A percentile compares a stretch with the other conserved stretches of the same genome.
These are phyloP conservation scores for Dalbergia cochinchinensis DNA, from an alignment of 306 rosid species.

Conservation along the genomic window DNA sequence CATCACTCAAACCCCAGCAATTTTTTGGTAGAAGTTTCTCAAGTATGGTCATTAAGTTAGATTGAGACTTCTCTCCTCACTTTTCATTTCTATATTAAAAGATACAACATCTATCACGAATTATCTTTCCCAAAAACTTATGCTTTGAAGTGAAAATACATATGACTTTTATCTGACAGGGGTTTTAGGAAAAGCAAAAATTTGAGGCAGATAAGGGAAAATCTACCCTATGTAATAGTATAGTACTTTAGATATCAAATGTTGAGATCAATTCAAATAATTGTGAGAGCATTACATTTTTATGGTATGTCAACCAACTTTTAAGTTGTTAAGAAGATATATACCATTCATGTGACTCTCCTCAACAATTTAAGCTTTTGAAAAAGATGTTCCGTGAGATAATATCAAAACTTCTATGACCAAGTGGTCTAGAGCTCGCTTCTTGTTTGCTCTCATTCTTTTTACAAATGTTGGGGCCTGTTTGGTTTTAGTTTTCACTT, in stretches of 20 bases:
- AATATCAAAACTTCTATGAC: too few species aligned
- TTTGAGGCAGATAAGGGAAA: conserved; percentile 15
- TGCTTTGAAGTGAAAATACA: background rate
- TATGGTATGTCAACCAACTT: background rate
- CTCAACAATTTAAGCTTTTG: too few species aligned
- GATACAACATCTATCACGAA: background rate
- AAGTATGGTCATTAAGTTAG: conserved; percentile 7
- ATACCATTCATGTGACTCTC: too few species aligned
- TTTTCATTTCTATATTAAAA: conserved; percentile 9
- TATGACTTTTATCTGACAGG: background rate
- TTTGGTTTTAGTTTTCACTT: too few species aligned
- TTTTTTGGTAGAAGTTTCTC: background rate
- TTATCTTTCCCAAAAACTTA: too few species aligned
- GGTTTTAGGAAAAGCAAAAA: background rate
- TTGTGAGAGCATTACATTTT: background rate
- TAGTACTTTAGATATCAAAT: background rate
- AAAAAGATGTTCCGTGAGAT: too few species aligned
- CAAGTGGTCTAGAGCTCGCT: too few species aligned
- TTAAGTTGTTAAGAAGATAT: too few species aligned
- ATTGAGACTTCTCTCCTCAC: conserved; percentile 11
- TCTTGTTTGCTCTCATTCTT: too few species aligned
- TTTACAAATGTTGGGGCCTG: too few species aligned
- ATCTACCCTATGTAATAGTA: background rate
- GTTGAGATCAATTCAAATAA: background rate
- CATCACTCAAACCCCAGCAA: background rate